These are phyloP conservation scores for Entamoeba moshkovskii DNA, from an alignment of 208 protist species.

Conservation along the genomic window DNA sequence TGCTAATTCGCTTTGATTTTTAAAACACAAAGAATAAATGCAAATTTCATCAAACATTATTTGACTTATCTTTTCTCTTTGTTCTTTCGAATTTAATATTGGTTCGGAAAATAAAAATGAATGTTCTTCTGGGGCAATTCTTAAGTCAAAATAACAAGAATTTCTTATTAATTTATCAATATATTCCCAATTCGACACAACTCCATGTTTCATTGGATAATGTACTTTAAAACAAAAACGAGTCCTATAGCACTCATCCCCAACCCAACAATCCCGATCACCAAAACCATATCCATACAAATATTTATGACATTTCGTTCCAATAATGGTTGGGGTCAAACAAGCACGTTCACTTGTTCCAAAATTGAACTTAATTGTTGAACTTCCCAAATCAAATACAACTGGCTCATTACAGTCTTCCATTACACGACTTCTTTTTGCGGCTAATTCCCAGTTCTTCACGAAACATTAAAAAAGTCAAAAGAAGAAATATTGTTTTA, in stretches of 20 bases:
- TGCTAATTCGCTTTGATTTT: slow-evolving; percentile 50
- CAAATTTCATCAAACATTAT: slow-evolving; percentile 32
- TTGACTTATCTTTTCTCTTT: slow-evolving; percentile 40
- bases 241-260: slow-evolving; percentile 21
- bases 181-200: slow-evolving; percentile 22
- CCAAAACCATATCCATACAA: background rate
- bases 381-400: too few relatives aligned
- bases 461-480: too few relatives aligned
- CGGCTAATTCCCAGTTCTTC: too few relatives aligned
- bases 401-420: too few relatives aligned
- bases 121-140: slow-evolving; percentile 84
- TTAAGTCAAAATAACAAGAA: slow-evolving; percentile 91
- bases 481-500: too few relatives aligned
- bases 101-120: slow-evolving; percentile 73
- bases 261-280: slow-evolving; percentile 18
- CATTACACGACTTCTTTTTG: too few relatives aligned
- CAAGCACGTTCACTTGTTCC: too few relatives aligned
- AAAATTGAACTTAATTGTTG: too few relatives aligned
- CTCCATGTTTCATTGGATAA: slow-evolving; percentile 36
- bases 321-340: slow-evolving; percentile 47
- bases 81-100: slow-evolving; percentile 61
- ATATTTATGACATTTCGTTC: slow-evolving; percentile 63
- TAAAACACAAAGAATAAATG: slow-evolving; percentile 26
- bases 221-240: slow-evolving; percentile 19
- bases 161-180: slow-evolving; percentile 68